Evolutionary conservation across 176 grass and related monocot species (phyloP).

Genomic region (Bonia amplexicaulis): DNA sequence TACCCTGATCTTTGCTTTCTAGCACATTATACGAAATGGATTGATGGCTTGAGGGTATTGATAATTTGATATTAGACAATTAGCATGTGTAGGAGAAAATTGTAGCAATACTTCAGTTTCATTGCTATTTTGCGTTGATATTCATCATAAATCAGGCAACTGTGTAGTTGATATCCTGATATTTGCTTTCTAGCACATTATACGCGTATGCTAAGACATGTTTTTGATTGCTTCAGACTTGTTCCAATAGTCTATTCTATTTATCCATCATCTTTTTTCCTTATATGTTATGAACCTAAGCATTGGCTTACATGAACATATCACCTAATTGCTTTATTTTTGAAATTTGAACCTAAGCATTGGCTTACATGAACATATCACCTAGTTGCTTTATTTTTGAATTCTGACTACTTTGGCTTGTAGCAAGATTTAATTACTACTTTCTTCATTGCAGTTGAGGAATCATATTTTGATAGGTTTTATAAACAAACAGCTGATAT

Average conservation of each 20-base stretch:
- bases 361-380: slow-evolving; percentile 3
- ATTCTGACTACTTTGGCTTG: not conserved
- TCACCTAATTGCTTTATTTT: not conserved
- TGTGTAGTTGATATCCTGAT: not conserved
- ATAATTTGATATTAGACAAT: not conserved
- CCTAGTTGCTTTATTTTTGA: not conserved
- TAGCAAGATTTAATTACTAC: not conserved
- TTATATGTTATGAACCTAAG: not conserved
- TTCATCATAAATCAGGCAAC: not conserved
- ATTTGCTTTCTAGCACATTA: not conserved
- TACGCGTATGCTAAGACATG: not conserved
- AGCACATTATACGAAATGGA: not conserved
- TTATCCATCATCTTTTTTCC: not conserved
- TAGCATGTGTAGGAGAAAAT: not conserved
- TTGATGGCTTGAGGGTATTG: not conserved
- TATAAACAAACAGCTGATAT: slow-evolving; percentile 77
- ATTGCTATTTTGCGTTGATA: not conserved
- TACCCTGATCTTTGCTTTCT: not conserved
- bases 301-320: slow-evolving; percentile 6
- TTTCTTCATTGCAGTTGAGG: slow-evolving; percentile 67
- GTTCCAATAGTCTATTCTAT: not conserved
- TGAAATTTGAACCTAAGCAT: not conserved
- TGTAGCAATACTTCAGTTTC: not conserved
- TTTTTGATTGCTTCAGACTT: not conserved
- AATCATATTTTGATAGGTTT: slow-evolving; percentile 88